Evolutionary conservation across 2,329 filamentous ascomycete genomes (phyloP).

Genomic region (Monosporascus ibericus): DNA sequence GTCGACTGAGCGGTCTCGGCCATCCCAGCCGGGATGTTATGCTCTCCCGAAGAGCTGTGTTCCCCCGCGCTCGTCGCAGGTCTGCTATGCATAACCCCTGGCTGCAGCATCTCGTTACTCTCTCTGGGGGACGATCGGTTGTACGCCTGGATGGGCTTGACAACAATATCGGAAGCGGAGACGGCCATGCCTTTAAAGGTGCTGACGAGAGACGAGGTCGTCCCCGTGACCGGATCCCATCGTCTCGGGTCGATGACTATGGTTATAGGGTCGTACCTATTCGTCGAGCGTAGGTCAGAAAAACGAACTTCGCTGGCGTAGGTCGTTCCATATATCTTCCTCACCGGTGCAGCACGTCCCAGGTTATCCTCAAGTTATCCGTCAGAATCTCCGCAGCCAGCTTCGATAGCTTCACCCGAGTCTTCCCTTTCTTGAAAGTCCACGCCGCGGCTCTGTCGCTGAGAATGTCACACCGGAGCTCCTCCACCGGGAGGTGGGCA

Average conservation of each 20-base stretch:
- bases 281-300: no score
- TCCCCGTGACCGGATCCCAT: slow-evolving; percentile 25
- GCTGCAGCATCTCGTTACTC: no score
- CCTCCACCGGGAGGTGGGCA: slow-evolving; percentile 23
- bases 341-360: slow-evolving; percentile 11
- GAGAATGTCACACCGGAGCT: slow-evolving; percentile 27
- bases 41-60: not conserved
- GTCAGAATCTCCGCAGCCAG: slow-evolving; percentile 48
- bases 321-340: slow-evolving; percentile 31
- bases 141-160: not conserved
- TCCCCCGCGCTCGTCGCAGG: no score
- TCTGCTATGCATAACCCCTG: no score
- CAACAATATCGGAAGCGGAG: slow-evolving; percentile 6
- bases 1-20: not conserved
- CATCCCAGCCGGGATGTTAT: slow-evolving; percentile 2
- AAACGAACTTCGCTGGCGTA: not conserved
- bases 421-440: slow-evolving; percentile 30
- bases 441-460: slow-evolving; percentile 44
- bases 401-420: slow-evolving; percentile 37
- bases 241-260: slow-evolving; percentile 4
- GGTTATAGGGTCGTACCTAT: no score
- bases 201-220: slow-evolving; percentile 10
- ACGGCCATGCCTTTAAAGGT: slow-evolving; percentile 7
- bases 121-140: no score
- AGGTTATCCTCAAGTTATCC: slow-evolving; percentile 44